Evolutionary conservation across 495 filamentous ascomycete genomes (phyloP).

Genomic region (Xeromyces bisporus): DNA sequence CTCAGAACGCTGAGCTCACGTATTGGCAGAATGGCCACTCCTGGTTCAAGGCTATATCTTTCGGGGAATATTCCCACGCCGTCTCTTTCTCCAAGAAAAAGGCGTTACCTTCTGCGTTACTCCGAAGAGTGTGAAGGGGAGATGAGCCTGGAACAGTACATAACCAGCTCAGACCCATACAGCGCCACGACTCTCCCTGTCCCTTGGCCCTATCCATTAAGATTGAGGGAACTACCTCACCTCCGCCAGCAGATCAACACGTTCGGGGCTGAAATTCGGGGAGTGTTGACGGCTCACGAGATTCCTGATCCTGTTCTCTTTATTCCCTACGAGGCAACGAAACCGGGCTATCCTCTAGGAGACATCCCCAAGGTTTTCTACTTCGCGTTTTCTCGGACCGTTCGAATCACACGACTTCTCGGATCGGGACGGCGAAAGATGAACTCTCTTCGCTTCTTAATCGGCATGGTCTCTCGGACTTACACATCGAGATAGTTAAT

Average conservation of each 20-base stretch:
- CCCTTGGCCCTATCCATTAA: not conserved
- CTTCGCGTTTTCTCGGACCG: not conserved
- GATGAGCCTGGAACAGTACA: slow-evolving; percentile 3
- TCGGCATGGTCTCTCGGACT: not conserved
- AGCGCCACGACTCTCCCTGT: slow-evolving; percentile 1
- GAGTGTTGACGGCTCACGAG: not conserved
- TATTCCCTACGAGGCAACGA: not conserved
- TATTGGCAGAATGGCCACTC: too few relatives aligned
- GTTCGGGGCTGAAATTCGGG: not conserved
- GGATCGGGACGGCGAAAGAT: not conserved
- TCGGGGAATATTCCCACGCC: too few relatives aligned
- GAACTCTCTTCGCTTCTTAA: not conserved
- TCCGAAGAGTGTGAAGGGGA: slow-evolving; percentile 3
- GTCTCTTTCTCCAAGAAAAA: slow-evolving; percentile 3
- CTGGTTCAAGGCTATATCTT: too few relatives aligned
- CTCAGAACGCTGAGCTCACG: too few relatives aligned
- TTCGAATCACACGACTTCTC: not conserved
- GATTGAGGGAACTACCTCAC: not conserved
- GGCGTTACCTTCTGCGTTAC: slow-evolving; percentile 1
- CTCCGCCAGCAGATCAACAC: not conserved
- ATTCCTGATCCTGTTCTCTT: not conserved
- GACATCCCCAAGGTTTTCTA: not conserved
- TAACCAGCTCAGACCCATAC: slow-evolving; percentile 2
- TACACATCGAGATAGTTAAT: not conserved
- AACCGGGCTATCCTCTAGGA: not conserved